Base-by-base conservation (phyloP, 805 yeast genomes). In the Lachancea waltii region DNA sequence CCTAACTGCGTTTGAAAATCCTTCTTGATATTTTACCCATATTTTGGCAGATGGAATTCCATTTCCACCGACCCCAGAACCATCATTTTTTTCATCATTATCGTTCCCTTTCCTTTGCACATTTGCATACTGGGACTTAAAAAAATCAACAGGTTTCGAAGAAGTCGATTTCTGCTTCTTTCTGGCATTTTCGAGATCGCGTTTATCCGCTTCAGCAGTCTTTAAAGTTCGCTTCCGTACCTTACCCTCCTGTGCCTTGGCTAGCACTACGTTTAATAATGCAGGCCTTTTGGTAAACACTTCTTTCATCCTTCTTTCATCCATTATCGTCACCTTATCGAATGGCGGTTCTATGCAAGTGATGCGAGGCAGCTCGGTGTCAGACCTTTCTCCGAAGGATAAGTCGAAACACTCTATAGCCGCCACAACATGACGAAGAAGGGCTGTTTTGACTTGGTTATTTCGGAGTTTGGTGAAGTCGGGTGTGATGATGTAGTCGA, bases 1-100 rank as follows among this genome's bases (percentile, higher is more conserved):
- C 23, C 94, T 64, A 2, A 87, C 97, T 0, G 97, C 97, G 58
- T 85, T 82, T 4, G 95, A 83, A 53, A 81, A 87, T 0, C 97
- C 97, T 61, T 87, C 96, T 46, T 82, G 83, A 54, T 80, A 86
- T 53, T 82, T 85, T n/a, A 87, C 84, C 96, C 96, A 87, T 32
- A 77, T 69, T 49, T 76, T 64, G 21, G 59, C 53, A 29, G 45
- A 63, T 36, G 38, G 43, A 38, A 42, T 51, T 46, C 36, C 53
- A 11, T 14, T 26, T 19, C n/a, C 30, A 17, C 21, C 14, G 19
- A 7, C 11, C 19, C 30, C 27, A 26, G 15, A 16, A 16, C 9
- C 21, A 20, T 23, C 7, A 6, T 10, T 9, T 23, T 23, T 33
- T 13, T 25, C 30, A n/a, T 29, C n/a, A n/a, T n/a, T n/a, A n/a